phyloP scores from a whole-genome alignment of 2,329 filamentous ascomycete genomes.

The Pseudogymnoascus sp. region DNA sequence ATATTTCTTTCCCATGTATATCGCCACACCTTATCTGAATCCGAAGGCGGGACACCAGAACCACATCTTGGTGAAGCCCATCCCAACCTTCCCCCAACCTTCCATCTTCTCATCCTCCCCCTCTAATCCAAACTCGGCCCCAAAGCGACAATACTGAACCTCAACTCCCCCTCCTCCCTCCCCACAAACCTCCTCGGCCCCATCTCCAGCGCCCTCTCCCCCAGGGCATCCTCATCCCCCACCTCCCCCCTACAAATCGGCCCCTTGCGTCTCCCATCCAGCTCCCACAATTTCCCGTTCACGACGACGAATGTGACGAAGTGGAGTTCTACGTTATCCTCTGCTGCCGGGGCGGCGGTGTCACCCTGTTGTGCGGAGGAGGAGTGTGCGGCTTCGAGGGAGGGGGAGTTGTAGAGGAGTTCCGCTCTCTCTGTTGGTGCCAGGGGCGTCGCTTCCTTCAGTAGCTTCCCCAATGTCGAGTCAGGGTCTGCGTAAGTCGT shows the following conservation, averaged over 20 bases:
- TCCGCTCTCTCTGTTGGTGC: constrained; percentile 57
- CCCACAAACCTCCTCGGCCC: constrained; percentile 42
- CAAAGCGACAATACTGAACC: constrained; percentile 26
- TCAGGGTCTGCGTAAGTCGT: constrained; percentile 23
- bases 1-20: no score
- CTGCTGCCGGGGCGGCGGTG: constrained; percentile 67
- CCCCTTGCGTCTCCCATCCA: constrained; percentile 61
- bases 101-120: neutral
- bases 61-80: no score
- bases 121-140: constrained; percentile 27
- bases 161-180: constrained; percentile 24
- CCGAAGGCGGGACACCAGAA: no score
- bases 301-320: constrained; percentile 90
- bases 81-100: no score
- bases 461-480: constrained; percentile 46
- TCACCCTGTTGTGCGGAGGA: constrained; percentile 70
- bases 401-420: constrained; percentile 67
- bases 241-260: constrained; percentile 52
- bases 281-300: constrained; percentile 60
- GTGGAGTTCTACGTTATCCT: constrained; percentile 77
- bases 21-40: no score
- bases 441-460: constrained; percentile 61
- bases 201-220: constrained; percentile 65
- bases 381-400: constrained; percentile 70
- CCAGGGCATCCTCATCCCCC: constrained; percentile 55